These are phyloP conservation scores for Lichtheimia ramosa DNA, from an alignment of 371 early-diverging fungal genomes.

Conservation along the genomic window DNA sequence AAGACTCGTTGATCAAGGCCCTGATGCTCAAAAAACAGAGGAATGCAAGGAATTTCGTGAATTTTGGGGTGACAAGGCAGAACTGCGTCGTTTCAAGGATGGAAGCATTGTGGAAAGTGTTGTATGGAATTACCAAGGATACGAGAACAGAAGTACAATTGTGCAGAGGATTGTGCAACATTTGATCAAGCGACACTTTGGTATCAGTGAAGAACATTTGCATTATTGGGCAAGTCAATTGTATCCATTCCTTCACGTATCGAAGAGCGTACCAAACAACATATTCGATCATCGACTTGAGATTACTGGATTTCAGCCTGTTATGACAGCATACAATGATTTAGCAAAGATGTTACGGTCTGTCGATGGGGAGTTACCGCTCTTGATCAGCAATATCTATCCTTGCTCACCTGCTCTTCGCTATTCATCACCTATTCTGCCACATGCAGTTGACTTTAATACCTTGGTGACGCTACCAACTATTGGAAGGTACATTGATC, in stretches of 20 bases:
- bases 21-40: conserved; percentile 62
- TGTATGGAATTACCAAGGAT: conserved; percentile 75
- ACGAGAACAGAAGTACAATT: conserved; percentile 73
- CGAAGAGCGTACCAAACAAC: conserved; percentile 47
- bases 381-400: conserved; percentile 71
- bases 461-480: conserved; percentile 43
- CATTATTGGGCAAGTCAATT: conserved; percentile 74
- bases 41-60: conserved; percentile 70
- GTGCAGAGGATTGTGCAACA: conserved; percentile 79
- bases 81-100: conserved; percentile 87
- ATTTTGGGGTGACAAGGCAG: conserved; percentile 86
- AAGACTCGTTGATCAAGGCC: conserved; percentile 81
- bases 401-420: conserved; percentile 71
- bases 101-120: conserved; percentile 84
- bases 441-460: conserved; percentile 68
- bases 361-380: conserved; percentile 73
- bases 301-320: conserved; percentile 67
- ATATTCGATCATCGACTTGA: conserved; percentile 52
- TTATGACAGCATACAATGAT: conserved; percentile 67
- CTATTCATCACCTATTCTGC: conserved; percentile 75
- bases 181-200: conserved; percentile 73
- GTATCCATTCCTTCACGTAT: conserved; percentile 54
- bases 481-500: conserved; percentile 66
- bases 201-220: conserved; percentile 43
- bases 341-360: conserved; percentile 68